Evolutionary conservation across 1,139 yeast species (phyloP), one percentile per base, ranked within the genome.

Genomic region (Debaryomyces nepalensis): DNA sequence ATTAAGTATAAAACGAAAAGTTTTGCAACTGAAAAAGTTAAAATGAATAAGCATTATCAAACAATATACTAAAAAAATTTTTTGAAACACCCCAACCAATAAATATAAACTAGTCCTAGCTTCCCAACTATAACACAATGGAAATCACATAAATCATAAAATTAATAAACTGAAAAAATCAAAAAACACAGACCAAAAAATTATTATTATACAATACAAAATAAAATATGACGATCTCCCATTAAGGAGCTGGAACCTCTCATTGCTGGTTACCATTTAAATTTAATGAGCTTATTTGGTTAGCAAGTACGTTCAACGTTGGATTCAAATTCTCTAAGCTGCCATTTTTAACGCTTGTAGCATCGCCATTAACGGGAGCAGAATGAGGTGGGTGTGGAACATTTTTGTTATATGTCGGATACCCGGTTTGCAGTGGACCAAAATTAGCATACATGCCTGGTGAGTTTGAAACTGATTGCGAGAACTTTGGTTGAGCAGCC

Each of bases 271-370:
- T 23, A 18, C 29, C 33, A 51, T 65, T 64, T 53, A 68, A 65
- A 49, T 63, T 65, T 54, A 69, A 64, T n/a, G 70, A 61, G 50
- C 65, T 64, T 50, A 68, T 58, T 47, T 68, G 71, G 42, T 50
- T 56, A 33, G 59, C 49, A 41, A 66, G 63, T 33, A 52, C 45
- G 39, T 49, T 53, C 35, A 50, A 48, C 6, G 56, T 43, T n/a
- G 57, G 44, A 33, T 48, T 51, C 24, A 41, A 37, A 33, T 52
- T 42, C 15, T 41, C 41, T 16, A 21, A 24, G 29, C 36, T 38
- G n/a, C 37, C 26, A 9, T 18, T 18, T 14, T 34, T 18, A 16
- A 39, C 18, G n/a, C 12, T 32, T n/a, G 40, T 16, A 16, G 43
- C 24, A 20, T 41, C 43, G 16, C 40, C 43, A 24, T 27, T 21